These are phyloP conservation scores for Candida ficus DNA, from an alignment of 805 yeast species.

Conservation along the genomic window DNA sequence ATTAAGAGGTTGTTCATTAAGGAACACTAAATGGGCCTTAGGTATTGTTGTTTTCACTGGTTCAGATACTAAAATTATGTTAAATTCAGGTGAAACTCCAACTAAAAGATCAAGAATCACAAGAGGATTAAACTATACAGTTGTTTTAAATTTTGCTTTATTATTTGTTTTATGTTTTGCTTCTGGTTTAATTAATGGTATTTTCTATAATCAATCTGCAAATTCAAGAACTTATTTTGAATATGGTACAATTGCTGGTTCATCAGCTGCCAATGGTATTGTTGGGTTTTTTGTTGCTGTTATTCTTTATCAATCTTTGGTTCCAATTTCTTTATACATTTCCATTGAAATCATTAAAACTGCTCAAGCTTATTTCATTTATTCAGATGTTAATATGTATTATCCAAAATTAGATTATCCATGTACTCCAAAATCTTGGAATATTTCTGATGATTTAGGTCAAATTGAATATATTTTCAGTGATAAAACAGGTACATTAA, in stretches of 20 bases:
- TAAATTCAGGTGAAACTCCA: conserved; percentile 76
- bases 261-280: conserved; percentile 63
- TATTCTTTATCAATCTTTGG: conserved; percentile 72
- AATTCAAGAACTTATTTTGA: conserved; percentile 63
- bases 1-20: conserved; percentile 69
- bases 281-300: conserved; percentile 72
- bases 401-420: conserved; percentile 68
- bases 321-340: conserved; percentile 78
- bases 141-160: conserved; percentile 57
- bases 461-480: conserved; percentile 82
- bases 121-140: conserved; percentile 66
- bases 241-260: conserved; percentile 61
- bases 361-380: conserved; percentile 75
- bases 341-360: conserved; percentile 80
- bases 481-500: conserved; percentile 81
- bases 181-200: conserved; percentile 68
- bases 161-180: conserved; percentile 64
- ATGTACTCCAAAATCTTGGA: conserved; percentile 82
- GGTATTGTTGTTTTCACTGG: conserved; percentile 78
- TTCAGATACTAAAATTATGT: conserved; percentile 73
- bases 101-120: conserved; percentile 72
- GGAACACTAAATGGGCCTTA: conserved; percentile 81
- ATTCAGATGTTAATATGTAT: conserved; percentile 69
- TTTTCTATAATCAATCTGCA: conserved; percentile 42
- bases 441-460: conserved; percentile 79